Evolutionary conservation across 139 green algal genomes (phyloP).

Genomic region (Auxenochlorella protothecoides): DNA sequence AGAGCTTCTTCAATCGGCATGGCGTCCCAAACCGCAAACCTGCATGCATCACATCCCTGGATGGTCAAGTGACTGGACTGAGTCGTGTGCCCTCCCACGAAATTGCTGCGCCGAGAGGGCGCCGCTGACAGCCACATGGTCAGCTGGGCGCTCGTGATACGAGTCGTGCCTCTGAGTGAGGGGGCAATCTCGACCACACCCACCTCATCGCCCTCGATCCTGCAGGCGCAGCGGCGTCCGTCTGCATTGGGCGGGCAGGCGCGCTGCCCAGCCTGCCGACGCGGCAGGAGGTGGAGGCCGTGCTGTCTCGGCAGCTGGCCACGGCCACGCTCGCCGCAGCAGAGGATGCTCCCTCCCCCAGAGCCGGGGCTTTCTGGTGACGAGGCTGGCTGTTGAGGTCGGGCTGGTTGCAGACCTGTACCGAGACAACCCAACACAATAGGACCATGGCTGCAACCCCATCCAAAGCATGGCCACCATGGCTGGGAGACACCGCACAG

Average conservation of each 20-base stretch:
- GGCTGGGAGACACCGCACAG: too few relatives aligned
- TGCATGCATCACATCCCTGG: too few relatives aligned
- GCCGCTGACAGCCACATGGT: not conserved
- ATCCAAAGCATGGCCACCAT: too few relatives aligned
- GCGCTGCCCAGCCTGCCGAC: constrained; percentile 49
- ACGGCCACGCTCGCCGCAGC: not conserved
- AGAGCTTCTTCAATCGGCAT: not conserved
- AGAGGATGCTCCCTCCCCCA: not conserved
- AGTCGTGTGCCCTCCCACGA: not conserved
- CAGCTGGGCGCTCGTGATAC: not conserved
- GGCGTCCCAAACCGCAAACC: too few relatives aligned
- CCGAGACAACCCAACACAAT: too few relatives aligned
- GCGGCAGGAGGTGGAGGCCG: constrained; percentile 20
- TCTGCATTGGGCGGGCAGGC: constrained; percentile 54
- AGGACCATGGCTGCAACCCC: too few relatives aligned
- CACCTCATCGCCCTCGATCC: not conserved
- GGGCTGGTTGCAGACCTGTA: too few relatives aligned
- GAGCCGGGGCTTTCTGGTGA: too few relatives aligned
- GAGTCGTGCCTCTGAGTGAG: not conserved
- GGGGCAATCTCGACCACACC: too few relatives aligned
- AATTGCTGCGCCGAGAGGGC: not conserved
- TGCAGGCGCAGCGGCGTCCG: constrained; percentile 35
- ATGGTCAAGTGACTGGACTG: too few relatives aligned
- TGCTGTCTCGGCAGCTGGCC: not conserved
- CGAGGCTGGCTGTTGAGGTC: too few relatives aligned